Evolutionary conservation across 768 basidiomycete species (phyloP).

Genomic region (Mycena sanguinolenta): DNA sequence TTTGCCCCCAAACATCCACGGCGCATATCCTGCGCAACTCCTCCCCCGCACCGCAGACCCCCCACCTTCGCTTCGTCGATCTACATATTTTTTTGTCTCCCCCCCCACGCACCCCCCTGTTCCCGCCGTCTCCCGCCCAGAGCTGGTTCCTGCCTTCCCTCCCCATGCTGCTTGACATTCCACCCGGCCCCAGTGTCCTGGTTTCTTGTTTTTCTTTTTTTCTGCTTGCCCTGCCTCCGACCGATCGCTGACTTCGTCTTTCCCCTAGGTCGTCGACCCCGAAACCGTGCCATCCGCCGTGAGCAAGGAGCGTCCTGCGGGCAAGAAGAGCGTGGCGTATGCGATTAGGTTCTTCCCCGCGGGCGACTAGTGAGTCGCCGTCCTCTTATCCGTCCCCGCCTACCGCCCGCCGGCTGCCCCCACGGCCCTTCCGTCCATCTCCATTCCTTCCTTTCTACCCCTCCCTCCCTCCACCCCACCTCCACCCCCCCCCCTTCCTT

Average conservation of each 20-base stretch:
- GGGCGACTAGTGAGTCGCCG: slow-evolving; percentile 87
- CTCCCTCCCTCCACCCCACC: neutral
- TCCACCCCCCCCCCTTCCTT: neutral
- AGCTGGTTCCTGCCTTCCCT: neutral
- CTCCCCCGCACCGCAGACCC: neutral
- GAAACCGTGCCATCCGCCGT: slow-evolving; percentile 73
- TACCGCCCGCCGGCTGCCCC: too few species aligned
- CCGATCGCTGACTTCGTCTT: slow-evolving; percentile 2
- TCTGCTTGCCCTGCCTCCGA: neutral
- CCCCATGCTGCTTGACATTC: neutral
- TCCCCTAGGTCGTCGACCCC: slow-evolving; percentile 84
- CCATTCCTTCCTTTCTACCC: neutral
- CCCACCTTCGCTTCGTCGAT: neutral
- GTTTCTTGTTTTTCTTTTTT: neutral
- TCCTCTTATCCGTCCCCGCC: neutral
- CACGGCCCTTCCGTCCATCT: too few species aligned
- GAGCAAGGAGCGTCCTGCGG: slow-evolving; percentile 75
- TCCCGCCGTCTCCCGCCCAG: neutral
- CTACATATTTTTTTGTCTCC: neutral
- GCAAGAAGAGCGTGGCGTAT: slow-evolving; percentile 80
- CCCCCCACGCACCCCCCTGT: neutral
- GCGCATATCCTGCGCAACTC: neutral
- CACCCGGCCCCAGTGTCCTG: too few species aligned
- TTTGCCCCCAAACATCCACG: neutral
- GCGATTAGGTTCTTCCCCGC: slow-evolving; percentile 88